These are phyloP conservation scores for Skeletonema grethae DNA, from an alignment of 108 stramenopile genomes.

Conservation along the genomic window DNA sequence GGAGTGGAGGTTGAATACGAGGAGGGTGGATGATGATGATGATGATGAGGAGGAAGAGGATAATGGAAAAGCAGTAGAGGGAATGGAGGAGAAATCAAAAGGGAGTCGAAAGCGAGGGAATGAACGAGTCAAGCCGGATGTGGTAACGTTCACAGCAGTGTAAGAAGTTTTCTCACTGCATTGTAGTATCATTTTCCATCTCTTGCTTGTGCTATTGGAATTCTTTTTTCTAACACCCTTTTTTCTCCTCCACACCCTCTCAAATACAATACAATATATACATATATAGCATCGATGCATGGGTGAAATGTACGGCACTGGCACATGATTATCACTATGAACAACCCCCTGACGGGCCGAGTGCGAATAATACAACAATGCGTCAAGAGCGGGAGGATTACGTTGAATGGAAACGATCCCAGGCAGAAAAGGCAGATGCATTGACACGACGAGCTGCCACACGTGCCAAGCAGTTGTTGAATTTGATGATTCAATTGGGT, in stretches of 20 bases:
- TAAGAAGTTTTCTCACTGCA: background rate
- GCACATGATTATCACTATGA: conserved; percentile 47
- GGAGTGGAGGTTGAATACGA: conserved; percentile 5
- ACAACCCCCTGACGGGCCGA: conserved; percentile 2
- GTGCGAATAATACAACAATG: background rate
- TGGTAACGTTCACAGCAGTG: conserved; percentile 66
- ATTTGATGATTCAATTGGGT: conserved; percentile 45
- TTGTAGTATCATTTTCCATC: background rate
- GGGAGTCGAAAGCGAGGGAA: conserved; percentile 13
- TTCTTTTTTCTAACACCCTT: background rate
- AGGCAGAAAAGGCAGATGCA: conserved; percentile 38
- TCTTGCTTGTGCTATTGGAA: background rate
- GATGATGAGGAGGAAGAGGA: conserved; percentile 13
- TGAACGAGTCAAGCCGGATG: conserved; percentile 64
- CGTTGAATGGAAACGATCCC: conserved; percentile 31
- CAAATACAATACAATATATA: background rate
- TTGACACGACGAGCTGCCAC: conserved; percentile 40
- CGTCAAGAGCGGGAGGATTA: conserved; percentile 20
- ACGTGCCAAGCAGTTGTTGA: conserved; percentile 43
- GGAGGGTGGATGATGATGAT: conserved; percentile 9
- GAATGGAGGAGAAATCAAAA: background rate
- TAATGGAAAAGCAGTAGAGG: background rate
- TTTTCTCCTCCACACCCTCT: background rate
- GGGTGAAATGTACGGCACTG: conserved; percentile 54
- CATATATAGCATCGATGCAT: conserved; percentile 38